phyloP scores from a whole-genome alignment of 495 filamentous ascomycete genomes.

The Talaromyces adpressus region DNA sequence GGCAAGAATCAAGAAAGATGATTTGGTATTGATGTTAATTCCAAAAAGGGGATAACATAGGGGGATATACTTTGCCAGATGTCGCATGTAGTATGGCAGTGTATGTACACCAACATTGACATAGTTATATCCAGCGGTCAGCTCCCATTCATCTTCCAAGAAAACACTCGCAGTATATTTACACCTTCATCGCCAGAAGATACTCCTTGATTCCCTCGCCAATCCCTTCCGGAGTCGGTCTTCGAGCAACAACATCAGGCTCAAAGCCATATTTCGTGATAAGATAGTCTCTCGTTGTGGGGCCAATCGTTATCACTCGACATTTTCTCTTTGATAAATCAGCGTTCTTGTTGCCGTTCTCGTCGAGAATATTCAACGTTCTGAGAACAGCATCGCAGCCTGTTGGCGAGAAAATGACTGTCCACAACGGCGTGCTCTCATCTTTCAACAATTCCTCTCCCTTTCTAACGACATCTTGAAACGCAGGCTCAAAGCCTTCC shows the following conservation, averaged over 20 bases:
- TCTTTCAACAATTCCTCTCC: slow-evolving; percentile 17
- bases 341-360: not conserved
- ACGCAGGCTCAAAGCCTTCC: slow-evolving; percentile 62
- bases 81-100: too few relatives aligned
- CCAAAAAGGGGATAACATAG: too few relatives aligned
- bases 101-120: too few relatives aligned
- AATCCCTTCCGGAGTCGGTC: slow-evolving; percentile 80
- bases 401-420: slow-evolving; percentile 89
- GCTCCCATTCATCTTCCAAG: too few relatives aligned
- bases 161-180: not conserved
- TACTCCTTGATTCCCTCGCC: slow-evolving; percentile 48
- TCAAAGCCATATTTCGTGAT: slow-evolving; percentile 56
- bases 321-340: slow-evolving; percentile 24
- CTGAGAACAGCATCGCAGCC: slow-evolving; percentile 77
- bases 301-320: slow-evolving; percentile 82
- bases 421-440: slow-evolving; percentile 49
- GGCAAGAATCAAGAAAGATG: too few relatives aligned
- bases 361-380: slow-evolving; percentile 15
- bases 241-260: slow-evolving; percentile 75
- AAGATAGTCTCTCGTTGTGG: slow-evolving; percentile 80
- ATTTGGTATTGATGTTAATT: too few relatives aligned
- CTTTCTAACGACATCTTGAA: slow-evolving; percentile 33
- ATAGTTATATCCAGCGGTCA: too few relatives aligned
- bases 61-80: too few relatives aligned
- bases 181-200: not conserved